Conservation (phyloP, 2,329 filamentous ascomycete genomes). For the Fusarium sulawesiense region DNA sequence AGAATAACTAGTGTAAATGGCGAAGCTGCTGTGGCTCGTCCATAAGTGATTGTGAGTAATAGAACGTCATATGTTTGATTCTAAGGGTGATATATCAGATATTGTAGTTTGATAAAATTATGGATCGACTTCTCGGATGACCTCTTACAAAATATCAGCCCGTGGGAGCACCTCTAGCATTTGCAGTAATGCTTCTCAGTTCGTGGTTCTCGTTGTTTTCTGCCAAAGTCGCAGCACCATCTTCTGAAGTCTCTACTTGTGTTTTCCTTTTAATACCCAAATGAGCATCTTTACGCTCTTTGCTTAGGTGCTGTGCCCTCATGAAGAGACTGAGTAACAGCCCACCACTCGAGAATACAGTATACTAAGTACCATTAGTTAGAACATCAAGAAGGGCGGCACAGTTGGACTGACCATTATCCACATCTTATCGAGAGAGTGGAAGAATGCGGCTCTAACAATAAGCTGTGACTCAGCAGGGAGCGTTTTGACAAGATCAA, state of each 20-base stretch:
- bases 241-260: fast-evolving
- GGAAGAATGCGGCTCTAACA: conserved; percentile 44
- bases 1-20: neutral
- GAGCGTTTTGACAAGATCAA: conserved; percentile 58
- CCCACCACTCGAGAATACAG: conserved; percentile 25
- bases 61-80: neutral
- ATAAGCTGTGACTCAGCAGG: conserved; percentile 30
- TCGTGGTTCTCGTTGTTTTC: neutral
- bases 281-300: conserved; percentile 36
- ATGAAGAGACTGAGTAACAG: conserved; percentile 39
- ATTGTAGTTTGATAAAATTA: too few species aligned
- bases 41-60: neutral
- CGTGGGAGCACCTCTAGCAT: neutral
- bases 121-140: too few species aligned
- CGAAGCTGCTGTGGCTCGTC: too few species aligned
- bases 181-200: neutral
- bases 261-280: conserved; percentile 25
- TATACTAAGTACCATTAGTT: conserved; percentile 25
- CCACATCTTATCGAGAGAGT: conserved; percentile 45
- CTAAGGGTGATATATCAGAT: too few species aligned
- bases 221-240: neutral
- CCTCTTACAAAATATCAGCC: too few species aligned
- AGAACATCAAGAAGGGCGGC: too few species aligned
- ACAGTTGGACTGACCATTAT: conserved; percentile 41
- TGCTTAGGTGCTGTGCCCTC: conserved; percentile 39